Base-by-base conservation (phyloP, 352 stramenopile species). In the Pythium coloratum region DNA sequence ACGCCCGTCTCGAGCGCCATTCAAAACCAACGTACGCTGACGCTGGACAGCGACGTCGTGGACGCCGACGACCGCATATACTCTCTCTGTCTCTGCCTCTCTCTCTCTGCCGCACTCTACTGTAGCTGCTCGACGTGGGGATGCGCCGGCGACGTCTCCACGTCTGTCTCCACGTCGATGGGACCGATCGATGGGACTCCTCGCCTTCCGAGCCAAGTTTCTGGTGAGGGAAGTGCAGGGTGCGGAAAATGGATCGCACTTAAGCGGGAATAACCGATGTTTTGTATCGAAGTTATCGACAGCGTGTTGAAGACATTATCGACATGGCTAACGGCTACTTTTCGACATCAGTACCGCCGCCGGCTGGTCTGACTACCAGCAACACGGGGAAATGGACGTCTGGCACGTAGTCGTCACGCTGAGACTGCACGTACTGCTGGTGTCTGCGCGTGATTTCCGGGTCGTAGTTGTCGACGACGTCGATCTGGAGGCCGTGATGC, bases 311-410 rank as follows among this genome's bases (percentile, higher is more conserved):
- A 36, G 55, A 61, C 54, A 44, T 62, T 62, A 16, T 66, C 26
- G 64, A 70, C 57, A 62, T 49, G 55, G 38, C 10, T 16, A 10
- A 47, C 51, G n/a, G 3, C 34, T 38, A 33, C 0, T 60, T 50
- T 6, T 60, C 1, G 55, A 60, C 28, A 47, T 8, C 32, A 24
- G 20, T 0, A 24, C 20, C 20, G 20, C 20, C 20, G 32, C 6
- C 50, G 28, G 3, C 3, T 18, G 54, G 33, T 36, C 51, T 42
- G n/a, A 91, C 65, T 12, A 67, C 75, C 14, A 93, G 71, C 56
- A 93, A 71, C 14, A 89, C 71, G 3, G 85, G 82, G 12, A 83
- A 80, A 53, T 93, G 85, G 64, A 91, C 81, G 64, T 91, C 81
- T 0, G 82, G 73, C n/a, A 82, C 71, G 73, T 91, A 93, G 69